A percentile compares a stretch with the other conserved stretches of the same genome.
Conservation (phyloP, 164 flowering plant species). For the Houttuynia cordata region DNA sequence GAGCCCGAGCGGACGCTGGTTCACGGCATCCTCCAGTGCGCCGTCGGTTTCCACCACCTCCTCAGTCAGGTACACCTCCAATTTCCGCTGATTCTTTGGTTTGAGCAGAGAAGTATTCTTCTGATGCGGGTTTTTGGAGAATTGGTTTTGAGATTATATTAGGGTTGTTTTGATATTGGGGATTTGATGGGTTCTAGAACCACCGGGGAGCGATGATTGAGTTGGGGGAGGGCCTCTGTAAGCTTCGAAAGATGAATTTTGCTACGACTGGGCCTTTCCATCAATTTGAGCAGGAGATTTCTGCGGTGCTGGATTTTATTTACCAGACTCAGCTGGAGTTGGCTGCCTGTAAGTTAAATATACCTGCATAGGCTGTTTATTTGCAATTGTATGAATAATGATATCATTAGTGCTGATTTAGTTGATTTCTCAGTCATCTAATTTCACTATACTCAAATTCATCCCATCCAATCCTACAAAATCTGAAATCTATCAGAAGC, state of each 20-base stretch:
- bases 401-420: too few species aligned
- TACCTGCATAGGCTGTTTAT: too few species aligned
- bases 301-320: conserved; percentile 57
- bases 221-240: conserved; percentile 78
- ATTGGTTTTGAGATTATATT: background rate
- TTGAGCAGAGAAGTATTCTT: background rate
- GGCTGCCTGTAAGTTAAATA: conserved; percentile 64
- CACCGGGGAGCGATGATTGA: conserved; percentile 97
- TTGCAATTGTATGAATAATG: too few species aligned
- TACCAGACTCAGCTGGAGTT: conserved; percentile 76
- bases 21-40: conserved; percentile 78
- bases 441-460: too few species aligned
- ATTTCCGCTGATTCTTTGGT: background rate
- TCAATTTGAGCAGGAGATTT: conserved; percentile 59
- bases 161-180: background rate
- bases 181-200: conserved; percentile 26
- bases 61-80: conserved; percentile 35
- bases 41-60: conserved; percentile 85
- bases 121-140: background rate
- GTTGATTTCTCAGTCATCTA: too few species aligned
- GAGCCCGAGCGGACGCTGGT: conserved; percentile 58
- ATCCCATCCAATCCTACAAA: too few species aligned
- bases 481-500: too few species aligned
- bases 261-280: conserved; percentile 52
- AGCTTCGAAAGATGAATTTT: conserved; percentile 69